A percentile compares a stretch with the other conserved stretches of the same genome.
Conservation (phyloP, 495 filamentous ascomycete species). For the Glarea lozoyensis region DNA sequence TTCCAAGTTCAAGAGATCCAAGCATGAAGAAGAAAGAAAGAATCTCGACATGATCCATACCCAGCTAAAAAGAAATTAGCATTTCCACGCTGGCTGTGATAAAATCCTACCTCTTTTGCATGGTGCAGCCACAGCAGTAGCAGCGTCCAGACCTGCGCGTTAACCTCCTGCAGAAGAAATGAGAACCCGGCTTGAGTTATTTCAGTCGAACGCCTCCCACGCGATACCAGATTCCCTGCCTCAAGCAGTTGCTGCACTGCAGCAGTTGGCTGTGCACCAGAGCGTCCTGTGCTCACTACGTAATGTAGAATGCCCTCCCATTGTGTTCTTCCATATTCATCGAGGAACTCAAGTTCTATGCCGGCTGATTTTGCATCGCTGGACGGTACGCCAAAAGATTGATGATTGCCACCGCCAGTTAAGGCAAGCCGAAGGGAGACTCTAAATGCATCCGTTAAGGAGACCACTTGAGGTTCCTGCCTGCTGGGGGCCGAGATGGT, state of each 20-base stretch:
- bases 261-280: conserved; percentile 48
- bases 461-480: conserved; percentile 54
- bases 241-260: conserved; percentile 77
- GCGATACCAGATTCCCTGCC: conserved; percentile 69
- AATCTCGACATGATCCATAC: conserved; percentile 84
- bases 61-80: conserved; percentile 36
- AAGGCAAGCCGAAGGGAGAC: conserved; percentile 72
- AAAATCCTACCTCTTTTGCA: conserved; percentile 43
- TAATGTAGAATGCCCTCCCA: conserved; percentile 96
- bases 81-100: conserved; percentile 5
- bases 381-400: conserved; percentile 83
- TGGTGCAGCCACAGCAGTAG: conserved; percentile 88
- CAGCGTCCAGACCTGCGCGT: conserved; percentile 93
- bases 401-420: conserved; percentile 74
- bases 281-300: conserved; percentile 57
- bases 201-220: conserved; percentile 41
- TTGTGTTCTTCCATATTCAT: conserved; percentile 75
- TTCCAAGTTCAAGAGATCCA: conserved; percentile 85
- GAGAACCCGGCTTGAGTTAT: conserved; percentile 92
- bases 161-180: conserved; percentile 88
- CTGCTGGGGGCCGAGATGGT: conserved; percentile 44
- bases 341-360: conserved; percentile 62
- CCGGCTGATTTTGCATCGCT: conserved; percentile 43
- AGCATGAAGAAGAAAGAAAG: conserved; percentile 94
- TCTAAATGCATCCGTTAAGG: conserved; percentile 66